These are phyloP conservation scores for Hymenoscyphus fraxineus DNA, from an alignment of 2,329 filamentous ascomycete species.

Conservation along the genomic window DNA sequence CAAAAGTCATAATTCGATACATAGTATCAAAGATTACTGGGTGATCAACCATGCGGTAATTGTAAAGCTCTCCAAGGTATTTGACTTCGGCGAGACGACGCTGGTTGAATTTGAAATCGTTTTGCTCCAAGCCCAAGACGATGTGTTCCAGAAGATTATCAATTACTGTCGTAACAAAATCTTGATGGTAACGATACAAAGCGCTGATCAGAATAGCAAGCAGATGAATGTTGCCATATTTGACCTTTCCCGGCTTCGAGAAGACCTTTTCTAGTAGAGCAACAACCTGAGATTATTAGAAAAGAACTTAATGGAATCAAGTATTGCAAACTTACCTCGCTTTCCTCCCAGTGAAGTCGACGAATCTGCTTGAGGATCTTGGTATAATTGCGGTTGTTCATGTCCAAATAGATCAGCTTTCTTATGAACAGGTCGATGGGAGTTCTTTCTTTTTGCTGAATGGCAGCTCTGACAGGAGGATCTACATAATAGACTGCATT, in stretches of 20 bases:
- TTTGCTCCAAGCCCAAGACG: conserved; percentile 82
- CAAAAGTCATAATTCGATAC: conserved; percentile 92
- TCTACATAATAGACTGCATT: conserved; percentile 98
- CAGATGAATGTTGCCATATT: conserved; percentile 94
- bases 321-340: conserved; percentile 54
- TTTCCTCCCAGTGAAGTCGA: conserved; percentile 95
- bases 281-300: conserved; percentile 28
- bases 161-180: conserved; percentile 86
- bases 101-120: conserved; percentile 97
- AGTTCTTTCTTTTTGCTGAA: conserved; percentile 93
- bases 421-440: conserved; percentile 90
- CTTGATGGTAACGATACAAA: conserved; percentile 85
- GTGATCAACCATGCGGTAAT: conserved; percentile 95
- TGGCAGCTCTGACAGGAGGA: conserved; percentile 86
- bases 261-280: conserved; percentile 72
- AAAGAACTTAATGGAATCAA: neutral
- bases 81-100: conserved; percentile 92
- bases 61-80: conserved; percentile 93
- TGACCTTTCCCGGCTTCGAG: conserved; percentile 93
- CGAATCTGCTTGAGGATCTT: conserved; percentile 92
- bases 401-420: conserved; percentile 87
- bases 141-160: conserved; percentile 90
- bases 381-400: conserved; percentile 90
- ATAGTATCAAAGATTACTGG: conserved; percentile 92
- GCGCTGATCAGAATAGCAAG: conserved; percentile 85